These are phyloP conservation scores for Pyracantha coccinea DNA, from an alignment of 331 rosid genomes.

Conservation along the genomic window DNA sequence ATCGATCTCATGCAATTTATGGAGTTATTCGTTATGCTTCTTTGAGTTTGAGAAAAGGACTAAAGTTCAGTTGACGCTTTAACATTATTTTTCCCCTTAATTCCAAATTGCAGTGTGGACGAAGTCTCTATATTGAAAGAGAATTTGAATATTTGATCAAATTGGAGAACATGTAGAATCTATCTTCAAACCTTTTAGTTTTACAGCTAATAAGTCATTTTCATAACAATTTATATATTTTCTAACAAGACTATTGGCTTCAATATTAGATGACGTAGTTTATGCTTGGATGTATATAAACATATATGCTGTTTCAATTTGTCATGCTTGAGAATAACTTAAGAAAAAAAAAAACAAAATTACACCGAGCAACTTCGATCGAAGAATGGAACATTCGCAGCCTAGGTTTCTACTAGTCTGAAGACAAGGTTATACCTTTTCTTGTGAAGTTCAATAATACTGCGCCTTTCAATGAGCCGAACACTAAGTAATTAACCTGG, in stretches of 20 bases:
- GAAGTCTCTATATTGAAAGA: conserved; percentile 36
- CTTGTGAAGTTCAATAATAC: too few relatives aligned
- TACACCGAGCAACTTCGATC: too few relatives aligned
- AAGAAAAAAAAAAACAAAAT: too few relatives aligned
- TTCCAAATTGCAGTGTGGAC: conserved; percentile 27
- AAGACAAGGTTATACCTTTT: too few relatives aligned
- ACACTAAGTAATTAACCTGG: too few relatives aligned
- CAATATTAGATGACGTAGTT: background rate
- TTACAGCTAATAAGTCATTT: conserved; percentile 34
- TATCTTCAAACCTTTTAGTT: conserved; percentile 13
- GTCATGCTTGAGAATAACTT: background rate
- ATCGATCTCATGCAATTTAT: too few relatives aligned
- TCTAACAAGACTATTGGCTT: background rate
- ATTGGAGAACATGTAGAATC: conserved; percentile 43
- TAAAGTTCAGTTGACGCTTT: conserved; percentile 26
- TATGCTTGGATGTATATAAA: background rate
- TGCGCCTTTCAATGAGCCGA: too few relatives aligned
- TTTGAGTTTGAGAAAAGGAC: conserved; percentile 32
- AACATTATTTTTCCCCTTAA: conserved; percentile 2
- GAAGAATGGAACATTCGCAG: too few relatives aligned
- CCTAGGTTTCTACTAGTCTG: too few relatives aligned
- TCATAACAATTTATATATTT: background rate
- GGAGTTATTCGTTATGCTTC: conserved; percentile 28
- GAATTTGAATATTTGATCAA: conserved; percentile 65
- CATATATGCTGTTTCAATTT: background rate